Evolutionary conservation across 495 filamentous ascomycete genomes (phyloP).

Genomic region (Aspergillus ostianus): DNA sequence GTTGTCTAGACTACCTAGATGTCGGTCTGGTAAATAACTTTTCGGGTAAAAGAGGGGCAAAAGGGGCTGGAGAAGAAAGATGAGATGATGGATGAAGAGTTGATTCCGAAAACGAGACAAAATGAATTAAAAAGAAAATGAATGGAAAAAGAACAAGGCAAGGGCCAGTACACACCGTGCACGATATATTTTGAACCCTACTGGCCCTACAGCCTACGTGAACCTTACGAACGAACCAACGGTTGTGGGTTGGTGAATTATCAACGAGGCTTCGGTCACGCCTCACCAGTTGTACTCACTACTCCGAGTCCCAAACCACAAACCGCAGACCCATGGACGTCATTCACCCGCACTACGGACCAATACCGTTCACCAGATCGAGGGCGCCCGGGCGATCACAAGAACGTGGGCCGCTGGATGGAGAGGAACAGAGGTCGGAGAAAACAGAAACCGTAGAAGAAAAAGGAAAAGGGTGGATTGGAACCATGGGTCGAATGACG

Average conservation of each 20-base stretch:
- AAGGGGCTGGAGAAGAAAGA: neutral
- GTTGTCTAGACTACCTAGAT: too few species aligned
- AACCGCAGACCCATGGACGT: constrained; percentile 10
- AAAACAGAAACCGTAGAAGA: neutral
- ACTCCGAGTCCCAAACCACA: neutral
- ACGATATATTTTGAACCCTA: neutral
- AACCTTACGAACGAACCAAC: neutral
- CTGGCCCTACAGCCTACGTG: neutral
- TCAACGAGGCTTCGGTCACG: neutral
- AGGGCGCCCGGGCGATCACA: constrained; percentile 16
- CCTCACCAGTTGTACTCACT: neutral
- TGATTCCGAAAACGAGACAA: neutral
- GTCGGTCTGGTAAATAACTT: too few species aligned
- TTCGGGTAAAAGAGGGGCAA: too few species aligned
- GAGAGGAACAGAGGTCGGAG: constrained; percentile 4
- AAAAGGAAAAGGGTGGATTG: constrained; percentile 13
- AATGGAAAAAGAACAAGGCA: too few species aligned
- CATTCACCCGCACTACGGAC: constrained; percentile 12
- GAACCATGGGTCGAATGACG: constrained; percentile 25
- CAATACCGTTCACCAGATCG: constrained; percentile 13
- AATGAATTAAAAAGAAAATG: neutral
- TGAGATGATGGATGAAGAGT: neutral
- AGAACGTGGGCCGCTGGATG: constrained; percentile 16
- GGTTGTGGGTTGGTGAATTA: neutral
- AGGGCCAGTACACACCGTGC: too few species aligned